phyloP scores from a whole-genome alignment of 2,329 filamentous ascomycete genomes.

The Truncatella angustata region DNA sequence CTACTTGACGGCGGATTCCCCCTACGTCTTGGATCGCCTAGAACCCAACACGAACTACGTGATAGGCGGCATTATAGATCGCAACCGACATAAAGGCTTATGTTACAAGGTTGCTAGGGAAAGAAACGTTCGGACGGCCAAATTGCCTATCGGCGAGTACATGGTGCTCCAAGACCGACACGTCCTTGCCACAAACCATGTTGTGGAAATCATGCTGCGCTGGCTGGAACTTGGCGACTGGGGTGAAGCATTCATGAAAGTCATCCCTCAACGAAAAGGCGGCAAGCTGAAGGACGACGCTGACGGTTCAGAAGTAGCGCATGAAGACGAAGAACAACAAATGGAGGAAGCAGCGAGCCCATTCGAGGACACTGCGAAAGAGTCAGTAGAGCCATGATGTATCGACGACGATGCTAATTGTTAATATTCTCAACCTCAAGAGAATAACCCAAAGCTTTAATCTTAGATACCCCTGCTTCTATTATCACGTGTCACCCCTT shows the following conservation, averaged over 20 bases:
- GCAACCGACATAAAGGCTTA: slow-evolving; percentile 92
- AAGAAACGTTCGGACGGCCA: slow-evolving; percentile 79
- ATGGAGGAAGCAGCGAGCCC: background rate
- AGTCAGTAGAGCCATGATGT: background rate
- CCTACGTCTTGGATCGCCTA: slow-evolving; percentile 75
- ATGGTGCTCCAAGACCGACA: slow-evolving; percentile 85
- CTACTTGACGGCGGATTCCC: slow-evolving; percentile 91
- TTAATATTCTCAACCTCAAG: too few relatives aligned
- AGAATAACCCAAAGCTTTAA: too few relatives aligned
- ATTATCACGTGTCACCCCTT: too few relatives aligned
- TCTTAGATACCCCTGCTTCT: too few relatives aligned
- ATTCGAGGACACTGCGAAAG: background rate
- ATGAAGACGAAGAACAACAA: slow-evolving; percentile 10
- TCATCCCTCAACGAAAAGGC: slow-evolving; percentile 89
- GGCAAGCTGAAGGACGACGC: slow-evolving; percentile 58
- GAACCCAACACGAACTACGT: slow-evolving; percentile 90
- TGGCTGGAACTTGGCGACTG: slow-evolving; percentile 92
- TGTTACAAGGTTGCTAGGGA: slow-evolving; percentile 81
- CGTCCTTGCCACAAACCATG: slow-evolving; percentile 91
- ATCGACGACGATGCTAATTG: background rate
- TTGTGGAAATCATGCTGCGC: slow-evolving; percentile 91
- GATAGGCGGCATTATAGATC: slow-evolving; percentile 91
- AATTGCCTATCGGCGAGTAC: slow-evolving; percentile 91
- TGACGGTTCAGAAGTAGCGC: slow-evolving; percentile 10
- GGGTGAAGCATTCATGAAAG: slow-evolving; percentile 82